Conservation (phyloP, 176 grass and related monocot species). For the Poa annua region DNA sequence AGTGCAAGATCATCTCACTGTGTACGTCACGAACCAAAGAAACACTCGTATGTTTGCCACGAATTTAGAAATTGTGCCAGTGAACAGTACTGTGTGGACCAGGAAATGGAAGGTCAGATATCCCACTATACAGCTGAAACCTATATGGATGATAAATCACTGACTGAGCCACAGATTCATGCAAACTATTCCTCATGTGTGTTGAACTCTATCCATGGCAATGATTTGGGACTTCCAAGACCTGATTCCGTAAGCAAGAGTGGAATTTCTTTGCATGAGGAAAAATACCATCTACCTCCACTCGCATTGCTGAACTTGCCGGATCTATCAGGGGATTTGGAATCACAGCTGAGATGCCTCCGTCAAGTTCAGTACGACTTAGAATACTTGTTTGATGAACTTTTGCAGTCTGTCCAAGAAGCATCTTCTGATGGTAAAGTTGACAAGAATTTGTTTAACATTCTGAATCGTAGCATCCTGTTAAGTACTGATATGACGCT, state of each 20-base stretch:
- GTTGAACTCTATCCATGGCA: slow-evolving; percentile 19
- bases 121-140: slow-evolving; percentile 5
- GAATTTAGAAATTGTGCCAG: slow-evolving; percentile 32
- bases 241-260: slow-evolving; percentile 25
- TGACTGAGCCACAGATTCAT: slow-evolving; percentile 26
- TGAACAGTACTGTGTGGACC: slow-evolving; percentile 10
- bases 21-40: slow-evolving; percentile 20
- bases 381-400: slow-evolving; percentile 56
- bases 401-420: slow-evolving; percentile 52
- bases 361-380: slow-evolving; percentile 65
- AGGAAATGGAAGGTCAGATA: slow-evolving; percentile 25
- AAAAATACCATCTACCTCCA: slow-evolving; percentile 19
- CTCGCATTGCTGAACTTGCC: slow-evolving; percentile 37
- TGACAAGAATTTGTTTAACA: slow-evolving; percentile 18
- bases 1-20: slow-evolving; percentile 16
- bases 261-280: slow-evolving; percentile 5
- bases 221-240: slow-evolving; percentile 30
- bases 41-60: slow-evolving; percentile 13
- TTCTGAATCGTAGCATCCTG: slow-evolving; percentile 27
- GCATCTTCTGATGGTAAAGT: slow-evolving; percentile 30
- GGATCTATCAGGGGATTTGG: slow-evolving; percentile 69
- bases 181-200: slow-evolving; percentile 1
- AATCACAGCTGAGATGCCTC: slow-evolving; percentile 63
- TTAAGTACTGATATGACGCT: slow-evolving; percentile 22
- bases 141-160: slow-evolving; percentile 5